Percentiles rank a stretch among this genome's conserved stretches.
phyloP scores from a whole-genome alignment of 2,329 filamentous ascomycete species.

The Neonectria sp. region DNA sequence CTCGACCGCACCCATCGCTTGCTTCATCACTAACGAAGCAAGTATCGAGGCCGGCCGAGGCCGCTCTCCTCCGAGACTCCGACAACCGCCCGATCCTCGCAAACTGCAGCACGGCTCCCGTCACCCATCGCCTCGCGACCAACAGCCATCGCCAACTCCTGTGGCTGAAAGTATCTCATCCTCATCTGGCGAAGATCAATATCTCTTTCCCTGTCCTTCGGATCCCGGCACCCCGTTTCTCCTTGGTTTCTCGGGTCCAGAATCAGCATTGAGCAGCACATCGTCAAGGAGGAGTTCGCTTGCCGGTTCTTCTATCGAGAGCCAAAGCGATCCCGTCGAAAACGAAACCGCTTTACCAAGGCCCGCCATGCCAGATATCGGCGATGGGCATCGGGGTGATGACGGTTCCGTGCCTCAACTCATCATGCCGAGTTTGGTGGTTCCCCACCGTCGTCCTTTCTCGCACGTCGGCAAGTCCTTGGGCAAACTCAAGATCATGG shows the following conservation, averaged over 20 bases:
- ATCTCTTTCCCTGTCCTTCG: slow-evolving; percentile 39
- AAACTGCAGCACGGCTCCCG: slow-evolving; percentile 40
- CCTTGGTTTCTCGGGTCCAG: slow-evolving; percentile 45
- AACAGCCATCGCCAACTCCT: slow-evolving; percentile 34
- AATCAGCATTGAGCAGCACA: slow-evolving; percentile 60
- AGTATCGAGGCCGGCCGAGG: slow-evolving; percentile 47
- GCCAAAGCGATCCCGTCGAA: slow-evolving; percentile 45
- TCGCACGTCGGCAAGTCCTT: slow-evolving; percentile 88
- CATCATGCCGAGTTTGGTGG: slow-evolving; percentile 97
- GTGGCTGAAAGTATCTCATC: slow-evolving; percentile 34
- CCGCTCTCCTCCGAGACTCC: slow-evolving; percentile 42
- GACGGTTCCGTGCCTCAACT: slow-evolving; percentile 75
- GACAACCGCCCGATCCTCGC: slow-evolving; percentile 39
- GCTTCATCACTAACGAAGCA: slow-evolving; percentile 55
- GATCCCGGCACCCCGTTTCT: slow-evolving; percentile 48
- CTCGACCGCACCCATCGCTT: slow-evolving; percentile 49
- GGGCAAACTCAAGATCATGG: slow-evolving; percentile 89
- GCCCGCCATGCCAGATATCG: slow-evolving; percentile 35
- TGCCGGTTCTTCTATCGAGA: slow-evolving; percentile 58
- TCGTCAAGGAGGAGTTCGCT: slow-evolving; percentile 69
- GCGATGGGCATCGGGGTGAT: slow-evolving; percentile 28
- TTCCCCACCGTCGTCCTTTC: slow-evolving; percentile 91
- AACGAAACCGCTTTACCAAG: slow-evolving; percentile 35
- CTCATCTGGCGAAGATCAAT: slow-evolving; percentile 37
- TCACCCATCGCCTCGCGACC: slow-evolving; percentile 39